These are phyloP conservation scores for Globisporangium radiosum DNA, from an alignment of 352 stramenopile genomes.

Conservation along the genomic window DNA sequence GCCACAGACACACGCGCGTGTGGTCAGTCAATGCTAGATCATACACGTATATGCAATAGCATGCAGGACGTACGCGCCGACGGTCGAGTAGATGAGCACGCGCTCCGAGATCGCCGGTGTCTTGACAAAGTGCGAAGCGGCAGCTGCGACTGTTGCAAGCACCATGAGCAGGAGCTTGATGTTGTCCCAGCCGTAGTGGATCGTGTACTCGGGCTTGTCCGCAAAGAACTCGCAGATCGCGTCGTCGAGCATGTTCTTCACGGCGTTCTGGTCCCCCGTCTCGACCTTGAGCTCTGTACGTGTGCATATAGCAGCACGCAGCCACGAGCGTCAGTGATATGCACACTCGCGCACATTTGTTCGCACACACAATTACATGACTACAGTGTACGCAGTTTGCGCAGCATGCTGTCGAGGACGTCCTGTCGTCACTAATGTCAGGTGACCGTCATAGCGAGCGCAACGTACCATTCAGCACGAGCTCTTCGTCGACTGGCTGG, in stretches of 20 bases:
- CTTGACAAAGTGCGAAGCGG: slow-evolving; percentile 68
- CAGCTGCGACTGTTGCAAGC: slow-evolving; percentile 49
- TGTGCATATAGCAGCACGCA: not conserved
- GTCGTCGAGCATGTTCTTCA: slow-evolving; percentile 86
- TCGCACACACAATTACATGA: too few relatives aligned
- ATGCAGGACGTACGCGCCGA: slow-evolving; percentile 32
- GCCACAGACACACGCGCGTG: not conserved
- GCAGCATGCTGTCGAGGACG: not conserved
- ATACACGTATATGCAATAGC: too few relatives aligned
- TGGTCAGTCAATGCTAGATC: not conserved
- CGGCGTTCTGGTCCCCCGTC: slow-evolving; percentile 77
- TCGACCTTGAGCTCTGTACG: slow-evolving; percentile 55
- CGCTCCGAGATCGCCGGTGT: slow-evolving; percentile 49
- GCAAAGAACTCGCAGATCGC: slow-evolving; percentile 71
- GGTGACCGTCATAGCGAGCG: too few relatives aligned
- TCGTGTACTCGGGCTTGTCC: slow-evolving; percentile 38
- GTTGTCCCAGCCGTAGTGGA: slow-evolving; percentile 82
- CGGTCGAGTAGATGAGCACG: slow-evolving; percentile 63
- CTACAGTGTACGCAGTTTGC: not conserved
- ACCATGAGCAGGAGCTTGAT: slow-evolving; percentile 79
- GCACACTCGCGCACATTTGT: not conserved
- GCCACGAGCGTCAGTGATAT: not conserved
- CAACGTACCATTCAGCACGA: slow-evolving; percentile 57
- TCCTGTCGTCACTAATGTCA: too few relatives aligned
- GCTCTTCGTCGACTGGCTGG: slow-evolving; percentile 36